Evolutionary conservation across 805 yeast genomes (phyloP), one percentile per base, ranked within the genome.

Genomic region (Starmera dryadoides): DNA sequence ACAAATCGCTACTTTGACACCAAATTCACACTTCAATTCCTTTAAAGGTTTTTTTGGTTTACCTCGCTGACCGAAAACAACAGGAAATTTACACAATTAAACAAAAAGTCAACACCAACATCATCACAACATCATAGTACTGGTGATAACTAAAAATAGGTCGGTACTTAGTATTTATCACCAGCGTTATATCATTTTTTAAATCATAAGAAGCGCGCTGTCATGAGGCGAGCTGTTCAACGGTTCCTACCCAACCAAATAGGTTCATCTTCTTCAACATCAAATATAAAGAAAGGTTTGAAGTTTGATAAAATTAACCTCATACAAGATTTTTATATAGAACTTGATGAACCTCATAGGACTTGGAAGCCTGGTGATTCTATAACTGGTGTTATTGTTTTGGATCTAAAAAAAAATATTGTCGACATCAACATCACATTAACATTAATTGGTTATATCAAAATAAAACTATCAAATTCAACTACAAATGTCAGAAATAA

Each of bases 341-440:
- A 68, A 34, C 65, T 87, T 34, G 82, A 80, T 44, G 79, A 81
- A 39, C 89, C 95, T 1, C 95, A 86, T 57, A 74, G 75, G 47
- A 63, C 73, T 4, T 86, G 82, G 76, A 63, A 68, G n/a, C 95
- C 96, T 0, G 93, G 91, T 14, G 95, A 86, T 38, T 72, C 71
- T 46, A 71, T 86, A 3, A 60, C 69, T 1, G 94, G 94, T 14
- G 79, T 75, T 47, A 71, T 78, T 11, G 69, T 78, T 1, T 59
- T 83, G 12, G 69, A 73, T 4, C 56, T 81, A 38, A 73, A 73
- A 52, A 74, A 71, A 47, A 79, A 79, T 52, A 50, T 77, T 10
- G 67, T 72, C 22, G 74, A 79, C 45, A 66, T 79, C 16, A 63
- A 68, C 35, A 65, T 82, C 6, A 69, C 73, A 15, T 61, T 82